A percentile compares a stretch with the other conserved stretches of the same genome.
These are phyloP conservation scores for Sporothrix euskadiensis DNA, from an alignment of 2,329 filamentous ascomycete species.

Conservation along the genomic window DNA sequence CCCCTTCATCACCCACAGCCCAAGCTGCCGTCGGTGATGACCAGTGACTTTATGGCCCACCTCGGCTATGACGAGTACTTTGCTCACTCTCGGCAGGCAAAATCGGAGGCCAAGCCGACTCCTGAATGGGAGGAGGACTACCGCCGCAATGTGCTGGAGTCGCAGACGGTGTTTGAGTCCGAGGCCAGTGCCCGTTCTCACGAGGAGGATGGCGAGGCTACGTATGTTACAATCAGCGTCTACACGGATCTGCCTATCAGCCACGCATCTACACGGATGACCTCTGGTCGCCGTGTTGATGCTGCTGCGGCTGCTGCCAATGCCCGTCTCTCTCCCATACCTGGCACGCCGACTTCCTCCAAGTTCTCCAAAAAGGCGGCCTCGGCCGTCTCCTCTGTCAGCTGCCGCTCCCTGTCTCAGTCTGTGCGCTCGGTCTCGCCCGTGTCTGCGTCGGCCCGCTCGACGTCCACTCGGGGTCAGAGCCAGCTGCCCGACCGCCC, in stretches of 20 bases:
- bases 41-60: not conserved
- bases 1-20: not conserved
- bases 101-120: not conserved
- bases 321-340: not conserved
- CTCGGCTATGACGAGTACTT: not conserved
- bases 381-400: not conserved
- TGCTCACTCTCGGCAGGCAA: not conserved
- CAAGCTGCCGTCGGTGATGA: not conserved
- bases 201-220: not conserved
- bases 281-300: not conserved
- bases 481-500: not conserved
- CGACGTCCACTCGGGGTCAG: not conserved
- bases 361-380: not conserved
- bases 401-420: not conserved
- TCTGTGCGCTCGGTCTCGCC: not conserved
- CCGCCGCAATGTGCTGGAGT: conserved; percentile 26
- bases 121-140: conserved; percentile 27
- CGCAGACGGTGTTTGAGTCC: not conserved
- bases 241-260: conserved; percentile 8
- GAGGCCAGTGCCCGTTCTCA: not conserved
- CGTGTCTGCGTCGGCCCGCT: not conserved
- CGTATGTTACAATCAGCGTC: conserved; percentile 24
- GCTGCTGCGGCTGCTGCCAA: not conserved
- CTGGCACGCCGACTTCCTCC: not conserved
- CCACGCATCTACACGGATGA: not conserved